A percentile compares a stretch with the other conserved stretches of the same genome.
Conservation (phyloP, 2,329 filamentous ascomycete species). For the Aspergillus ochraceoroseus region DNA sequence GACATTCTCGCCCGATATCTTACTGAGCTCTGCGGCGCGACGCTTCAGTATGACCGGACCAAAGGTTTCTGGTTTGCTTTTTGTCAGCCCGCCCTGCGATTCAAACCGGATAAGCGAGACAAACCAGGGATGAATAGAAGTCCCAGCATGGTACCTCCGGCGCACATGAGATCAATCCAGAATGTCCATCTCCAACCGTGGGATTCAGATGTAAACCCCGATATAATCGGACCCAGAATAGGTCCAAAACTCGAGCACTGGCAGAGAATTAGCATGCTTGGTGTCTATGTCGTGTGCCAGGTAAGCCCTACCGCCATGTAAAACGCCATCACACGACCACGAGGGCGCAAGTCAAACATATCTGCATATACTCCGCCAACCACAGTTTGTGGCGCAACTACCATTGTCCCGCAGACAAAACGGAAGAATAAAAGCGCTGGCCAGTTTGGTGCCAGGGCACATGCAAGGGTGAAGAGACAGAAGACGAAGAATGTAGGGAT, state of each 20-base stretch:
- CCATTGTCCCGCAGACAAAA: constrained; percentile 40
- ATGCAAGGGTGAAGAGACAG: constrained; percentile 40
- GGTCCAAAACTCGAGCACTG: constrained; percentile 41
- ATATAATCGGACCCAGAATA: constrained; percentile 43
- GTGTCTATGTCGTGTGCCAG: too few species aligned
- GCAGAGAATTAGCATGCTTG: neutral
- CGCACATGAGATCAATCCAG: constrained; percentile 62
- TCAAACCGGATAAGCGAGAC: neutral
- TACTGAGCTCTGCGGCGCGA: constrained; percentile 55
- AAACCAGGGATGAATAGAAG: constrained; percentile 56
- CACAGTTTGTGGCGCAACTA: constrained; percentile 42
- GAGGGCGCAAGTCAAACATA: constrained; percentile 37
- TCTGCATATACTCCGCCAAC: constrained; percentile 47
- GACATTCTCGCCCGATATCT: constrained; percentile 46
- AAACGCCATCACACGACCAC: constrained; percentile 38
- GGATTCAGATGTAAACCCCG: constrained; percentile 38
- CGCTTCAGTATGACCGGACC: constrained; percentile 54
- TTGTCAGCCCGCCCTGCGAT: too few species aligned
- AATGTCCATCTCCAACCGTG: constrained; percentile 48
- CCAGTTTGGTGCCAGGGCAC: constrained; percentile 44
- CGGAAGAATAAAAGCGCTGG: constrained; percentile 41
- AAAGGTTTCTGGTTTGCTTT: constrained; percentile 50
- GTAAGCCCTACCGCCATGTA: constrained; percentile 38
- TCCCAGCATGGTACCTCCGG: constrained; percentile 53
- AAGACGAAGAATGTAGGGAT: constrained; percentile 48